Percentiles rank a stretch among this genome's conserved stretches.
These are phyloP conservation scores for Hyphodiscus sp. DNA, from an alignment of 2,329 filamentous ascomycete species.

Conservation along the genomic window DNA sequence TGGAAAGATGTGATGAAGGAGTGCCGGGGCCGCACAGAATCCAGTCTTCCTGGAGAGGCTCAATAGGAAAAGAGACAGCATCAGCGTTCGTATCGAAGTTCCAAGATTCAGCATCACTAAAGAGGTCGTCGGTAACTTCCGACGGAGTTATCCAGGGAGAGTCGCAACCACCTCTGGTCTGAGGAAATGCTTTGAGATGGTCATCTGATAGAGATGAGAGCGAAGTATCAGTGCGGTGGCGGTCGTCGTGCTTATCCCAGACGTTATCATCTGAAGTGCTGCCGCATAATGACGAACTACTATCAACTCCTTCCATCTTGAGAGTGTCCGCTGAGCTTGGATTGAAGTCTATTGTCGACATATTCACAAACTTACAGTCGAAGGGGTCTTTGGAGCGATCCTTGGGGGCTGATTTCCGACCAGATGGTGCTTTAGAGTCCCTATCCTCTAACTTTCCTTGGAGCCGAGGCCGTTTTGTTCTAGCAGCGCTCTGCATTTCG, in stretches of 20 bases:
- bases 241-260: conserved; percentile 7
- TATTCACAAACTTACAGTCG: conserved; percentile 8
- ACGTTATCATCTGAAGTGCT: conserved; percentile 4
- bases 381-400: conserved; percentile 4
- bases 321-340: conserved; percentile 3
- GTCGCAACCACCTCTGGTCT: too few species aligned
- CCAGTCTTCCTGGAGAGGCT: conserved; percentile 3
- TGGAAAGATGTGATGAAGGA: too few species aligned
- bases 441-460: conserved; percentile 7
- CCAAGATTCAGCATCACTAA: conserved; percentile 9
- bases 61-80: conserved; percentile 12
- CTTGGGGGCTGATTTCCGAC: conserved; percentile 6
- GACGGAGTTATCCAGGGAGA: conserved; percentile 8
- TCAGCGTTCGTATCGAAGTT: conserved; percentile 6
- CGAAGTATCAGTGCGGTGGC: too few species aligned
- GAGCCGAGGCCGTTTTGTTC: conserved; percentile 6
- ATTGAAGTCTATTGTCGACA: conserved; percentile 11
- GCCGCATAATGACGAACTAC: conserved; percentile 4
- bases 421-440: conserved; percentile 3
- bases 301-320: conserved; percentile 4
- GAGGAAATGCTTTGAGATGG: too few species aligned
- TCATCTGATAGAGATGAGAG: too few species aligned
- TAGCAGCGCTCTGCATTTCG: conserved; percentile 3
- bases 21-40: too few species aligned
- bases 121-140: conserved; percentile 8